Conservation (phyloP, 495 filamentous ascomycete species). For the Podospora pseudoanserina region DNA sequence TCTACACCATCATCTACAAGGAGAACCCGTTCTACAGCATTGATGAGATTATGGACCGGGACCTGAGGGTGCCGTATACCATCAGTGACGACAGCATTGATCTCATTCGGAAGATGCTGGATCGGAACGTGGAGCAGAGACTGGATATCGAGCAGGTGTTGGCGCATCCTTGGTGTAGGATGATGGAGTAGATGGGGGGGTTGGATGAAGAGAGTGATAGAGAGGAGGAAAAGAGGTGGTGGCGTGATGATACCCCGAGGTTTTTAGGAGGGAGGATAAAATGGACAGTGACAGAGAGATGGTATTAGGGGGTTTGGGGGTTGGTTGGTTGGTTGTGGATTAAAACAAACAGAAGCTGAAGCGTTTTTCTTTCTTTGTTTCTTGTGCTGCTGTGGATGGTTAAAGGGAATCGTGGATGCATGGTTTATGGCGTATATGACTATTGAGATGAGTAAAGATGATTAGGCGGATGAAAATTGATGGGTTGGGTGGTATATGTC, state of each 20-base stretch:
- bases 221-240: not conserved
- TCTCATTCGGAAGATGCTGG: conserved; percentile 83
- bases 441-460: not conserved
- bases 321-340: not conserved
- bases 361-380: not conserved
- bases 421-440: not conserved
- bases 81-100: conserved; percentile 91
- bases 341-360: not conserved
- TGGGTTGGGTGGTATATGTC: not conserved
- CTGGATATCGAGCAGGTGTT: conserved; percentile 80
- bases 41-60: conserved; percentile 98
- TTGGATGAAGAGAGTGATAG: not conserved
- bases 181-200: conserved; percentile 26
- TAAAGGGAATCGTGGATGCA: not conserved
- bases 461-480: not conserved
- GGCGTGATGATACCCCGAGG: not conserved
- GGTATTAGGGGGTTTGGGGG: not conserved
- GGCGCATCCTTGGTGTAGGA: conserved; percentile 73
- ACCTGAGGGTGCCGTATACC: conserved; percentile 83
- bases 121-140: conserved; percentile 78
- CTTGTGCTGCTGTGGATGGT: not conserved
- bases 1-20: conserved; percentile 99
- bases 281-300: not conserved
- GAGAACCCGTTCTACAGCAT: conserved; percentile 99
- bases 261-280: not conserved